phyloP scores from a whole-genome alignment of 2,329 filamentous ascomycete species.

The Daldinia sp. region DNA sequence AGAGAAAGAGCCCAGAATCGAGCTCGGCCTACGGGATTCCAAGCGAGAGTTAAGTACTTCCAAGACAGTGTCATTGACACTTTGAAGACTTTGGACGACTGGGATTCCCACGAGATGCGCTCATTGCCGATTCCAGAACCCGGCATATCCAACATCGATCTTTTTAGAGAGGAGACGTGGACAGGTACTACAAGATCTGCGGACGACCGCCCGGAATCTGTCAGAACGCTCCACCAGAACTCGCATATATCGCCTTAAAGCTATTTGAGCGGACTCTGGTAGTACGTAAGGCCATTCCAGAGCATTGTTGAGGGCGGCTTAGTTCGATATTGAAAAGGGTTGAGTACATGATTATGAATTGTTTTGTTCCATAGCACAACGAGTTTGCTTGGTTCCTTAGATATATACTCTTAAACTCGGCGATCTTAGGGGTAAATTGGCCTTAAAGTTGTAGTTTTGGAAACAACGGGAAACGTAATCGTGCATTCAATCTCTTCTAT shows the following conservation, averaged over 20 bases:
- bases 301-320: too few species aligned
- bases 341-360: not conserved
- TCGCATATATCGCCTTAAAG: not conserved
- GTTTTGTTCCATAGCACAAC: not conserved
- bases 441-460: not conserved
- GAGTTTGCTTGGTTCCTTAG: not conserved
- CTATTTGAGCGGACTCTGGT: not conserved
- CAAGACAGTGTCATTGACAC: not conserved
- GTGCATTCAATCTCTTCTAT: not conserved
- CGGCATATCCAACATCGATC: not conserved
- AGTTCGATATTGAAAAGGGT: not conserved
- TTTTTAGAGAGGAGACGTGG: not conserved
- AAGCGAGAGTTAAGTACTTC: not conserved
- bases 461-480: not conserved
- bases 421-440: not conserved
- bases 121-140: not conserved
- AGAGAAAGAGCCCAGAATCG: not conserved
- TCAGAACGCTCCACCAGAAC: not conserved
- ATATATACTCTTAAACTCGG: not conserved
- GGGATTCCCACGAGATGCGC: not conserved
- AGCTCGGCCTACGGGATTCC: not conserved
- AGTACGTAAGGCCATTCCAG: not conserved
- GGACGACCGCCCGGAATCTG: not conserved
- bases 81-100: not conserved
- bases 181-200: not conserved